These are phyloP conservation scores for Trichoderma cornu-damae DNA, from an alignment of 2,329 filamentous ascomycete genomes.

Conservation along the genomic window DNA sequence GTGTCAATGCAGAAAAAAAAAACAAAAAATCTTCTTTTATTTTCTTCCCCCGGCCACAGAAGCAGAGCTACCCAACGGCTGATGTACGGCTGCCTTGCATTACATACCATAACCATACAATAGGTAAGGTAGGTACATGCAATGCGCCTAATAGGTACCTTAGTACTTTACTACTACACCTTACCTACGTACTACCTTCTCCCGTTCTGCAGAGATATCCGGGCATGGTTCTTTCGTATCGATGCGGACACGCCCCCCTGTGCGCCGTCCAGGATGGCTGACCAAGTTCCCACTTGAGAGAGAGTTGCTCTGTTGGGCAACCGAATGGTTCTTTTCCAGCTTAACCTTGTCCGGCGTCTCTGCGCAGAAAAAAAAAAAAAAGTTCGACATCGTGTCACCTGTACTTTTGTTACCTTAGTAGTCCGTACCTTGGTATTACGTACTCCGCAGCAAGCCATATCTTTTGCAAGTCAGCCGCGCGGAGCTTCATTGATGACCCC, in stretches of 20 bases:
- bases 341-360: background rate
- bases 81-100: constrained; percentile 10
- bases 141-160: constrained; percentile 8
- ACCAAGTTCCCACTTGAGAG: background rate
- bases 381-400: background rate
- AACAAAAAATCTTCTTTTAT: background rate
- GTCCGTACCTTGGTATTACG: background rate
- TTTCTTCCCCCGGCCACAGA: background rate
- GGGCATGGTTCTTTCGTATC: background rate
- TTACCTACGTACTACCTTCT: no score
- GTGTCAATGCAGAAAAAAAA: no score
- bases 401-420: no score
- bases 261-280: background rate
- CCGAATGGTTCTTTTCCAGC: background rate
- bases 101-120: no score
- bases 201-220: background rate
- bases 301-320: background rate
- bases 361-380: no score
- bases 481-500: background rate
- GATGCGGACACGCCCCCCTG: background rate
- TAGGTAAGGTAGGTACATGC: no score
- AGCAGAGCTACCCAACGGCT: constrained; percentile 13
- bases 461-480: no score
- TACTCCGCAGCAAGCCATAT: background rate
- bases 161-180: no score